phyloP scores from a whole-genome alignment of 139 green algal genomes.

The Trebouxia sp. region DNA sequence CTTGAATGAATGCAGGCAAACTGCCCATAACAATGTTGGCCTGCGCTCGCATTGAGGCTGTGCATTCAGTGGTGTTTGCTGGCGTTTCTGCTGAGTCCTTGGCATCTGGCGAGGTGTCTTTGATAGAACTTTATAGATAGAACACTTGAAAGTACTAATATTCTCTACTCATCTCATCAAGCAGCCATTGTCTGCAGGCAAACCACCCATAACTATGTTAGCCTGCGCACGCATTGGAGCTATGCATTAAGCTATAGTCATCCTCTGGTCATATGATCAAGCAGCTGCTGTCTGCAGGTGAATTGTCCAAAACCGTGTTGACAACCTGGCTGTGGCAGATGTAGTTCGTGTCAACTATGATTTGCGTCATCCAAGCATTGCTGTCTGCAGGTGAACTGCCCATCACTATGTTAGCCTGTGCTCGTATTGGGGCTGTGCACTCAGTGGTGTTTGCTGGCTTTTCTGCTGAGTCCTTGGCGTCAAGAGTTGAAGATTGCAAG shows the following conservation, averaged over 20 bases:
- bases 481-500: constrained; percentile 65
- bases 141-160: too few species aligned
- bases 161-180: too few species aligned
- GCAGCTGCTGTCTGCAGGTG: constrained; percentile 47
- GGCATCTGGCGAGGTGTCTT: too few species aligned
- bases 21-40: constrained; percentile 95
- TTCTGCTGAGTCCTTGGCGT: constrained; percentile 81
- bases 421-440: constrained; percentile 93
- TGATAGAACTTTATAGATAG: too few species aligned
- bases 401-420: constrained; percentile 93
- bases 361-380: too few species aligned
- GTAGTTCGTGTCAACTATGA: too few species aligned
- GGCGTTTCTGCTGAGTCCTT: constrained; percentile 93
- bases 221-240: too few species aligned
- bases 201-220: too few species aligned
- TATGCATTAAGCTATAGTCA: too few species aligned
- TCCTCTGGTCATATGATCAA: constrained; percentile 71
- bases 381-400: constrained; percentile 62
- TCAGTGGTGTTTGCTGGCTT: constrained; percentile 97
- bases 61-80: constrained; percentile 96
- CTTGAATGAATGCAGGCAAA: constrained; percentile 16
- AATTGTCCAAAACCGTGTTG: constrained; percentile 92
- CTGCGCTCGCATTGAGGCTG: constrained; percentile 91
- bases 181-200: too few species aligned
- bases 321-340: constrained; percentile 73